Conservation (phyloP, 306 rosid genomes). For the Macrotyloma uniflorum region DNA sequence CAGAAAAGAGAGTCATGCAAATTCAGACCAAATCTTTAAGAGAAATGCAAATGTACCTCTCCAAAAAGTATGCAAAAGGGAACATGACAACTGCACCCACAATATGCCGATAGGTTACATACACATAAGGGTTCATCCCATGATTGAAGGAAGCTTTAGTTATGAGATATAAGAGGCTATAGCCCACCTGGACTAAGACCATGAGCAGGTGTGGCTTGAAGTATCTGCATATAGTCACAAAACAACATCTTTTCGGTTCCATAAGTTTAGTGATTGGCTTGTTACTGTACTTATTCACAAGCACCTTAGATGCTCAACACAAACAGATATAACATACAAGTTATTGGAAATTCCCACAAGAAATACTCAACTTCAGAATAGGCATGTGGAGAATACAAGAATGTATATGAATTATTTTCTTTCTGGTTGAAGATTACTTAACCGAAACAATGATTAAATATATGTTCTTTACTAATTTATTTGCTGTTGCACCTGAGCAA, state of each 20-base stretch:
- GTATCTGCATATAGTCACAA: constrained; percentile 34
- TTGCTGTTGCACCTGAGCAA: too few relatives aligned
- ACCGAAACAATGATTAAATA: too few relatives aligned
- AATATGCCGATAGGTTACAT: constrained; percentile 70
- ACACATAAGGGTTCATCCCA: constrained; percentile 87
- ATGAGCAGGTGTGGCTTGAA: constrained; percentile 78
- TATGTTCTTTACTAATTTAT: not conserved
- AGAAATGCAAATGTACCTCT: constrained; percentile 52
- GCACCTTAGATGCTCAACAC: not conserved
- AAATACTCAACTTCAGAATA: not conserved
- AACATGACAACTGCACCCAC: constrained; percentile 54
- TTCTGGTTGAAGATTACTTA: not conserved
- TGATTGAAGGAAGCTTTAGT: constrained; percentile 82
- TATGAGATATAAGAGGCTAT: constrained; percentile 61
- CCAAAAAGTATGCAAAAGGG: constrained; percentile 81
- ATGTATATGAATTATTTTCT: constrained; percentile 4
- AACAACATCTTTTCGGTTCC: constrained; percentile 29
- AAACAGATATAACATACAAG: constrained; percentile 19
- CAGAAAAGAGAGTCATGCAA: not conserved
- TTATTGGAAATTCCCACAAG: constrained; percentile 27
- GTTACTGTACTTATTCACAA: not conserved
- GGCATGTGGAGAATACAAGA: not conserved
- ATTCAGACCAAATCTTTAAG: not conserved
- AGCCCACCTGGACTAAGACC: constrained; percentile 56
- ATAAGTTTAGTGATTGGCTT: constrained; percentile 17